Base-by-base conservation (phyloP, 2,329 filamentous ascomycete species). In the Colletotrichum sp. region DNA sequence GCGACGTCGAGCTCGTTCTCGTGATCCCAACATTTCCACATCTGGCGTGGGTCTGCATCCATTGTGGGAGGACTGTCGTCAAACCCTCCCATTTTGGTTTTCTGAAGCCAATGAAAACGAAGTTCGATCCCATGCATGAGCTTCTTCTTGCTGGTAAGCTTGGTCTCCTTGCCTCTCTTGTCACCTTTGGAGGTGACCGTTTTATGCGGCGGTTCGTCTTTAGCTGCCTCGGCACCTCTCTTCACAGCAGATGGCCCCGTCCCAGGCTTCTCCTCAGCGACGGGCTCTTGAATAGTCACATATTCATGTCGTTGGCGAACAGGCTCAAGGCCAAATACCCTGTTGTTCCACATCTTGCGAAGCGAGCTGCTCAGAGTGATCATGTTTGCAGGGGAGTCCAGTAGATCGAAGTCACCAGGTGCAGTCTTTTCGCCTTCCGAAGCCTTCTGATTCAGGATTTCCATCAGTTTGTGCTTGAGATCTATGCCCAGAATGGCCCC, bases 61-160 rank as follows among this genome's bases (percentile, higher is more conserved):
- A n/a, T n/a, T n/a, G 39, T 49, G 18, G 18, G 39, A n/a, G 39
- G 39, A n/a, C 39, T n/a, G 18, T 49, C 39, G 8, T 49, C 39
- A 49, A 49, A 49, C 8, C 39, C 39, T 12, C 18, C 39, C 39
- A 49, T 10, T 10, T 49, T 49, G 39, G 39, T 49, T 18, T 49
- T 49, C 8, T n/a, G 18, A 0, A 49, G 39, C 39, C 39, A 49
- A n/a, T 49, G 39, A n/a, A 49, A 49, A 10, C 18, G 16, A n/a
- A 49, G 39, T n/a, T n/a, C 39, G 39, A 49, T 49, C 18, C 39
- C 39, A n/a, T 49, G 9, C 39, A n/a, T 49, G 8, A n/a, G 18
- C 39, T n/a, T n/a, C 18, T 12, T n/a, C 39, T 49, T 49, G 18
- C 39, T 10, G 18, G 1, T 0, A n/a, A 10, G 3, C 1, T n/a